phyloP scores from a whole-genome alignment of 805 yeast species.

The Nakazawaea holstii region DNA sequence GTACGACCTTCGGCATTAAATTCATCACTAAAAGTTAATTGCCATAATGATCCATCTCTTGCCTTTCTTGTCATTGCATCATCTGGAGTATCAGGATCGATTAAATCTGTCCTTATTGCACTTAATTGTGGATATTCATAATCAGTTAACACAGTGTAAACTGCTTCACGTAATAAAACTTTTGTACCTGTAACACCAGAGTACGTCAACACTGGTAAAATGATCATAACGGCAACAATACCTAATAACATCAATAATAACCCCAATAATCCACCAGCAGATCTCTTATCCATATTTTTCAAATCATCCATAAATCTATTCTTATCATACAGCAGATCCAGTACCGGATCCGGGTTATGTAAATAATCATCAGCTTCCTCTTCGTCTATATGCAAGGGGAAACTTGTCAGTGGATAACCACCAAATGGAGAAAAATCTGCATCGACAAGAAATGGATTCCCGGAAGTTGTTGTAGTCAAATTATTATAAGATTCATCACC shows the following conservation, averaged over 20 bases:
- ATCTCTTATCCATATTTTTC: conserved; percentile 59
- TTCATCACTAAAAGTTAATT: conserved; percentile 40
- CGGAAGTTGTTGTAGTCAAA: not conserved
- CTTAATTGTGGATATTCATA: conserved; percentile 47
- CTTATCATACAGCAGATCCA: conserved; percentile 81
- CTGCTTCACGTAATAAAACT: too few species aligned
- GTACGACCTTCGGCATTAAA: conserved; percentile 43
- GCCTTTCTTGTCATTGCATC: conserved; percentile 35
- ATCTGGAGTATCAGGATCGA: conserved; percentile 59
- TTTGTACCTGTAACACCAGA: conserved; percentile 49
- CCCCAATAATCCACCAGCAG: conserved; percentile 59
- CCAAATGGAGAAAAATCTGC: conserved; percentile 88
- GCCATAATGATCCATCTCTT: conserved; percentile 32
- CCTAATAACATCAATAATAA: conserved; percentile 54
- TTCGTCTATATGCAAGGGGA: conserved; percentile 62
- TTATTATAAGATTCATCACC: not conserved
- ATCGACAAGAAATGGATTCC: conserved; percentile 41
- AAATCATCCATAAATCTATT: conserved; percentile 61
- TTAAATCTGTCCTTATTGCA: conserved; percentile 46
- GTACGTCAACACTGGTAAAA: conserved; percentile 81
- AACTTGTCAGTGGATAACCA: conserved; percentile 48
- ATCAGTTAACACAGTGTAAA: conserved; percentile 35
- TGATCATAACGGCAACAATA: conserved; percentile 59
- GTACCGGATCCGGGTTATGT: conserved; percentile 94
- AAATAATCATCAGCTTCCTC: conserved; percentile 93